Base-by-base conservation (phyloP, 2,329 filamentous ascomycete species). In the Sporothrix sp. region DNA sequence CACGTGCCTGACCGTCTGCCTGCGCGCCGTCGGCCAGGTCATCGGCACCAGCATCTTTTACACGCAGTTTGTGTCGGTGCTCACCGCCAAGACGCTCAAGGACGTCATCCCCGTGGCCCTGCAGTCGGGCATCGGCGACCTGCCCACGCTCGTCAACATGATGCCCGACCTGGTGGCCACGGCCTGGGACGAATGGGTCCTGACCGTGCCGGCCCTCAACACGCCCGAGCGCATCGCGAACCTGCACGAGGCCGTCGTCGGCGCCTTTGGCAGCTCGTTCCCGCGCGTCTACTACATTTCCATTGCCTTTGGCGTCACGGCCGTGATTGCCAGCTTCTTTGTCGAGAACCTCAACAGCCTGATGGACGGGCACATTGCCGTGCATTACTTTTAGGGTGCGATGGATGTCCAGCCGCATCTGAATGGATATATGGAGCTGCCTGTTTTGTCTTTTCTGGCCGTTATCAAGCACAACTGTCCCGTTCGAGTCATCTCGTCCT, bases 351-450 rank as follows among this genome's bases (percentile, higher is more conserved):
- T 43, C 6, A 28, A 28, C 40, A 43, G 32, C 16, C n/a, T 43
- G 10, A 43, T 43, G 40, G 40, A 43, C 27, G 40, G 32, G 40
- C 40, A 43, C 40, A 43, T 43, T 43, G 40, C 40, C 9, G 40
- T 43, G 16, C 40, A 32, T 16, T 43, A 43, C 40, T 43, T 43
- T 43, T 42, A 28, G 21, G 16, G 21, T 9, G 16, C 16, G n/a
- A n/a, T n/a, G n/a, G n/a, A n/a, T n/a, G n/a, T n/a, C n/a, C n/a
- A n/a, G n/a, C n/a, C n/a, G n/a, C n/a, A n/a, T n/a, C n/a, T n/a
- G n/a, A n/a, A n/a, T n/a, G n/a, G n/a, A n/a, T n/a, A n/a, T n/a
- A n/a, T n/a, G n/a, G n/a, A n/a, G n/a, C n/a, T n/a, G n/a, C n/a
- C n/a, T n/a, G n/a, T n/a, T n/a, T n/a, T n/a, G n/a, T n/a, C n/a